These are phyloP conservation scores for Epichloe sibirici DNA, from an alignment of 2,329 filamentous ascomycete genomes.

Conservation along the genomic window DNA sequence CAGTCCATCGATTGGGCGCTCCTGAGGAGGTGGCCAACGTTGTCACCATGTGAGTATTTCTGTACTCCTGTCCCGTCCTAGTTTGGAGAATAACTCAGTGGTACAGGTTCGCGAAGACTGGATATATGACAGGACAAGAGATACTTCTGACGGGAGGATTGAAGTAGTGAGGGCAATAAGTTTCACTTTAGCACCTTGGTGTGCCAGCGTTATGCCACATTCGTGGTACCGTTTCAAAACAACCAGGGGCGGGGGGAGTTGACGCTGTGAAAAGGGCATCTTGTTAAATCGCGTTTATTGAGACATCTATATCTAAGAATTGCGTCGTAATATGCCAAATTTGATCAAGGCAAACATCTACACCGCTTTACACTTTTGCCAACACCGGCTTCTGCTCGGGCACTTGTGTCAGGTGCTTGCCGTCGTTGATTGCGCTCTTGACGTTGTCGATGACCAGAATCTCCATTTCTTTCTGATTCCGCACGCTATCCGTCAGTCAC, in stretches of 20 bases:
- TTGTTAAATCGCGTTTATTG: background rate
- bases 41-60: slow-evolving; percentile 3
- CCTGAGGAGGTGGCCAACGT: slow-evolving; percentile 8
- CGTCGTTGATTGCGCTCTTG: slow-evolving; percentile 17
- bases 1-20: slow-evolving; percentile 4
- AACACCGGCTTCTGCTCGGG: slow-evolving; percentile 5
- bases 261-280: background rate
- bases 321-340: background rate
- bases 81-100: background rate
- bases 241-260: too few relatives aligned
- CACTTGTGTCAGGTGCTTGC: slow-evolving; percentile 9
- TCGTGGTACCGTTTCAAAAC: background rate
- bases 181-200: too few relatives aligned
- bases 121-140: slow-evolving; percentile 8
- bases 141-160: slow-evolving; percentile 4
- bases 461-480: slow-evolving; percentile 15
- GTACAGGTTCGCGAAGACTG: slow-evolving; percentile 6
- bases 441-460: slow-evolving; percentile 19
- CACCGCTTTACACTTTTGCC: background rate
- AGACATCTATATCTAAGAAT: background rate
- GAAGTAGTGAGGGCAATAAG: background rate
- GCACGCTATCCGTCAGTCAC: too few relatives aligned
- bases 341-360: background rate
- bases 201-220: too few relatives aligned
- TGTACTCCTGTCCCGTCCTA: too few relatives aligned